Base-by-base conservation (phyloP, 768 basidiomycete genomes). In the Suillus occidentalis region DNA sequence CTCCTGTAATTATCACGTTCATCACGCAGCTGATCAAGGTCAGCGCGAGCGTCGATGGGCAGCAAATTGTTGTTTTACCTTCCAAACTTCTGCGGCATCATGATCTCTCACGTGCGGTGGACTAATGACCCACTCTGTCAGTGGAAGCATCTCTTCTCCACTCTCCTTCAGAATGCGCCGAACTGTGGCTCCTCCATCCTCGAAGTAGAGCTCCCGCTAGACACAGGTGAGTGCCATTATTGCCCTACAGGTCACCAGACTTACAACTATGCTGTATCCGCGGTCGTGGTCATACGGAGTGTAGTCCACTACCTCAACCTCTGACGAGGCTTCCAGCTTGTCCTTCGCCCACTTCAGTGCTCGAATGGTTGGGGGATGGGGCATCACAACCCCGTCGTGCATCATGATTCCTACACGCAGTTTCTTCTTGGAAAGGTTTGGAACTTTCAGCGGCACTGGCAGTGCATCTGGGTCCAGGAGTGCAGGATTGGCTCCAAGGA, bases 311-410 rank as follows among this genome's bases (percentile, higher is more conserved):
- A 82, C 74, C 65, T 77, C 78, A 60, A 76, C 79, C 60, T 67
- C 72, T 4, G 71, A 65, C 14, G 78, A 75, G 0, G 71, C 72
- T 45, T 69, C 69, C 45, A 85, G 69, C 18, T 76, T 81, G 36
- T 67, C 72, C 65, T 77, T 80, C 2, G 73, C 71, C 25, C 75
- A 63, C 37, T 77, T 70, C 62, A 86, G 64, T 5, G 81, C 84
- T 6, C 84, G 75, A 16, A 68, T 61, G 40, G 80, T 70, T 0
- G 84, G 84, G 22, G 83, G 80, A 13, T 78, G 76, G 8, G 83
- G 81, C 39, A 71, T 63, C 2, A 79, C 78, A 4, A 78, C 67
- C 2, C 69, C 75, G 62, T 84, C 81, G 63, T 77, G 71, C 70
- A 77, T 72, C 67, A 82, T 72, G 7, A 75, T 75, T 66, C 74